Evolutionary conservation across 2,329 filamentous ascomycete species (phyloP), one percentile per base, ranked within the genome.

Genomic region (Pezicula carpinea): DNA sequence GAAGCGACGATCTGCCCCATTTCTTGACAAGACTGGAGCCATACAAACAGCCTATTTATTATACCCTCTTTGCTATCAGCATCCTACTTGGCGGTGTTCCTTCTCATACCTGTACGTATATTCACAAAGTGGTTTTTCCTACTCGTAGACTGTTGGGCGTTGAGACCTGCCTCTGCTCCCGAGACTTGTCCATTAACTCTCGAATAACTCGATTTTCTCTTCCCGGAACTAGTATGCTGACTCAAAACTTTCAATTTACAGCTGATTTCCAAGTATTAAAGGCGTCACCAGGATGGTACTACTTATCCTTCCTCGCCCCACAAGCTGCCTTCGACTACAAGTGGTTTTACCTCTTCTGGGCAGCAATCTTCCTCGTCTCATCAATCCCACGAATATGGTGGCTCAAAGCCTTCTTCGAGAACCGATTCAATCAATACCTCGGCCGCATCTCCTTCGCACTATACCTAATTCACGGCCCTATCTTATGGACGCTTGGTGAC

Each of bases 281-380:
- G 19, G 69, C 69, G 19, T 80, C 74, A 14, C 74, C 77, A 0
- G 81, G 82, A 2, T 64, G 60, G 61, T 48, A 54, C 26, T 48
- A 46, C 29, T 44, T 53, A 17, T 51, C 80, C 0, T 73, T 71
- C 49, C 67, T 87, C 47, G 84, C 83, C 50, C 80, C 82, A 0
- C 80, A 85, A 58, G 82, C 82, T 1, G 77, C 82, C 10, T 83
- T 72, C 54, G 79, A 85, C 59, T 75, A 73, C 59, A 85, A 85
- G 62, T 85, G 80, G 80, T 85, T 85, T 64, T 85, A 74, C 59
- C 71, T 85, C 3, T 82, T 82, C 59, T 79, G 74, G 68, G 81
- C 80, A 1, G 72, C 82, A 1, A 67, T 70, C 19, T 70, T 82
- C 44, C 60, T 83, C 0, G 73, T 87, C 0, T 67, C 75, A 1